Conservation (phyloP, 441 rosid species). For the Gossypium laxum region DNA sequence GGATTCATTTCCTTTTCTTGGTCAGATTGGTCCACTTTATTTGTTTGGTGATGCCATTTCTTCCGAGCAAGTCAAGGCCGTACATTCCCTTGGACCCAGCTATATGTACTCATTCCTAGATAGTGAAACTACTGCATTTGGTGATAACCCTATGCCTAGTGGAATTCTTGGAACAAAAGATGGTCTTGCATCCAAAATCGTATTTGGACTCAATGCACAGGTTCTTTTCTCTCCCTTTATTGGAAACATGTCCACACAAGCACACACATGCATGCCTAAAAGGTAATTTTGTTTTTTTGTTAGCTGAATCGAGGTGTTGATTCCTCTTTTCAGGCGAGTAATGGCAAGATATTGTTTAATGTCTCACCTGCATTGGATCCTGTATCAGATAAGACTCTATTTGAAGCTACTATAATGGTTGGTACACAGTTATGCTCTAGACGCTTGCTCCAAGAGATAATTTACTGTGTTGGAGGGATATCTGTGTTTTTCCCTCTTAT, state of each 20-base stretch:
- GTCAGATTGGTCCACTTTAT: constrained; percentile 96
- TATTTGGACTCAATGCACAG: constrained; percentile 96
- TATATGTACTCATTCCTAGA: constrained; percentile 94
- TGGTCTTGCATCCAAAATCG: constrained; percentile 84
- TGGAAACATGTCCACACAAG: not conserved
- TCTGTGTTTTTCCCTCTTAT: constrained; percentile 95
- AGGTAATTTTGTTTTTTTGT: not conserved
- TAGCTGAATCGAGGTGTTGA: constrained; percentile 12
- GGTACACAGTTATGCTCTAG: constrained; percentile 94
- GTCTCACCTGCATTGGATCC: constrained; percentile 67
- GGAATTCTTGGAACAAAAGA: constrained; percentile 89
- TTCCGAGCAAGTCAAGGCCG: constrained; percentile 75
- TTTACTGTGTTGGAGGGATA: constrained; percentile 95
- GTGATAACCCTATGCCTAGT: constrained; percentile 56
- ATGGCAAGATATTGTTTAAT: constrained; percentile 76
- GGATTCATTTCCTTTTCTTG: constrained; percentile 63
- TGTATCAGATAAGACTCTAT: constrained; percentile 50
- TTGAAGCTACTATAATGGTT: constrained; percentile 70
- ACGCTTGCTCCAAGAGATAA: constrained; percentile 86
- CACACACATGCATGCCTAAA: not conserved
- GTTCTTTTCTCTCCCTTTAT: constrained; percentile 25
- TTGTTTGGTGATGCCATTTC: constrained; percentile 80
- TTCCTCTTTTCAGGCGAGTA: constrained; percentile 71
- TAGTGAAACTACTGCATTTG: constrained; percentile 51
- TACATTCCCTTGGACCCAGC: constrained; percentile 86